Base-by-base conservation (phyloP, 495 filamentous ascomycete species). In the Penicillium samsonianum region DNA sequence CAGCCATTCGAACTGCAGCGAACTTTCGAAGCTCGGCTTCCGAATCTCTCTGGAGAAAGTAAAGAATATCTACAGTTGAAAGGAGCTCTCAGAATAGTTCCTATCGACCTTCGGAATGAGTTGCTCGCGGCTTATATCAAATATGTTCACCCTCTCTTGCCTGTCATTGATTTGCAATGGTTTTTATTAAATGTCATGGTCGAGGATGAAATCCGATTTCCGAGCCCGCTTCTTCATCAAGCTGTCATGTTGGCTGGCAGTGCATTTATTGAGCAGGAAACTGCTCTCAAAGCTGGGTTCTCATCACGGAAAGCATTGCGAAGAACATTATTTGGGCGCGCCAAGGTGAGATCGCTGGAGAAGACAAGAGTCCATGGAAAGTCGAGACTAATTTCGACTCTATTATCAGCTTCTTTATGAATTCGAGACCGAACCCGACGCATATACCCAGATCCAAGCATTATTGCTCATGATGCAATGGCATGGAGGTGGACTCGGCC, bases 381-480 rank as follows among this genome's bases (percentile, higher is more conserved):
- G 3, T 17, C 1, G 3, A 20, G 6, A 38, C 31, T 47, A 35
- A 28, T 11, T 5, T 30, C 5, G 9, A 12, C 5, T 25, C 22
- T 5, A 30, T 20, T n/a, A 20, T 19, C 41, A 55, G 53, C 42
- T 55, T 23, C 31, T 55, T 4, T 55, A 55, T 25, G 53, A 55
- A 28, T 55, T 55, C 7, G 53, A 55, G 16, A 55, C 53, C 5
- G 53, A 55, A 11, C 31, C 42, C 4, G 9, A 55, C 31, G 53
- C 53, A 37, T 55, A 55, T 5, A 47, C 17, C 12, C 53, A 55
- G 37, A 55, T 55, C 22, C 53, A 55, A 55, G 53, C 53, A 5
- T 20, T 55, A 10, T 12, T 55, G 35, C 53, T 55, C 16, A 55
- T 55, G 43, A 55, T 46, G 31, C 53, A 55, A n/a, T 55, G 53